Evolutionary conservation across 2,329 filamentous ascomycete species (phyloP).

Genomic region (Fragosphaeria purpurea): DNA sequence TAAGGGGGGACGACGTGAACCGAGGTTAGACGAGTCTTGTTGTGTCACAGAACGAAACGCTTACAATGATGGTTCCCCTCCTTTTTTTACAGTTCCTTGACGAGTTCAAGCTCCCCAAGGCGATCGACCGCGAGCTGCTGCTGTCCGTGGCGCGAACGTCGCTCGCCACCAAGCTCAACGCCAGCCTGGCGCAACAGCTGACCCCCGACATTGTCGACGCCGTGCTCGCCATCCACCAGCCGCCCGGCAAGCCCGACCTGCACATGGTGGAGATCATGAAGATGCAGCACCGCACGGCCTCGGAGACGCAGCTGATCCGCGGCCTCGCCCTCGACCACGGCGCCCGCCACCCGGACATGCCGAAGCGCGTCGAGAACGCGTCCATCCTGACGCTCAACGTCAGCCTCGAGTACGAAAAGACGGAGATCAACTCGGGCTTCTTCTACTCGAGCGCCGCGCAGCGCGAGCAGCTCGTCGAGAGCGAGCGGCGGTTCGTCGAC

Average conservation of each 20-base stretch:
- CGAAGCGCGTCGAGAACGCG: conserved; percentile 90
- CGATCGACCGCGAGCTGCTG: conserved; percentile 88
- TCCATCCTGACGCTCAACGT: conserved; percentile 94
- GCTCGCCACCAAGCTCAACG: conserved; percentile 89
- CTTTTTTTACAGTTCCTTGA: conserved; percentile 64
- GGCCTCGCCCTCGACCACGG: conserved; percentile 92
- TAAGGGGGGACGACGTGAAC: conserved; percentile 21
- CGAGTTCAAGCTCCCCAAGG: conserved; percentile 76
- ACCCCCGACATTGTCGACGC: conserved; percentile 95
- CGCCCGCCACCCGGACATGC: conserved; percentile 95
- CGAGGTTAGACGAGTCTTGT: too few relatives aligned
- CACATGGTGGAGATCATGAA: conserved; percentile 99
- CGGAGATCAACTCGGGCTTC: conserved; percentile 97
- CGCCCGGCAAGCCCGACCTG: conserved; percentile 84
- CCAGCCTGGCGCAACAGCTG: conserved; percentile 76
- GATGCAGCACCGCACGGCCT: conserved; percentile 95
- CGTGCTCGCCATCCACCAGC: conserved; percentile 85
- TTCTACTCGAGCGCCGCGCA: conserved; percentile 97
- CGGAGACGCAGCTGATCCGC: conserved; percentile 91
- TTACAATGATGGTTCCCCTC: too few relatives aligned
- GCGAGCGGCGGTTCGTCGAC: conserved; percentile 90
- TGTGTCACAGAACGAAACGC: too few relatives aligned
- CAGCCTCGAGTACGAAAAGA: conserved; percentile 96
- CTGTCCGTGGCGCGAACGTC: conserved; percentile 90
- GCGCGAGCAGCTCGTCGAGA: conserved; percentile 95